Conservation (phyloP, 106 monocot genomes). For the Dendrobium nobile region DNA sequence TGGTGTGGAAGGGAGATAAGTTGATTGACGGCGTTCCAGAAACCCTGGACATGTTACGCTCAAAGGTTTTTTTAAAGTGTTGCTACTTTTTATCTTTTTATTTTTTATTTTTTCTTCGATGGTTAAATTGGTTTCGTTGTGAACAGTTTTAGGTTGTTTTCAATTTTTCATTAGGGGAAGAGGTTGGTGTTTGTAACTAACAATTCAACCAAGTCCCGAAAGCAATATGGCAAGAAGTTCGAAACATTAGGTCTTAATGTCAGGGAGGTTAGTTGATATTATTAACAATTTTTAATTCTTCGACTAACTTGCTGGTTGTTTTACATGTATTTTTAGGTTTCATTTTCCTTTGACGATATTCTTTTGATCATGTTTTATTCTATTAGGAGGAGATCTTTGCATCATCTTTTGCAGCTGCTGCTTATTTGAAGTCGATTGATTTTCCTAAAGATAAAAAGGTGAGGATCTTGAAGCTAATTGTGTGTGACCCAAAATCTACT, state of each 20-base stretch:
- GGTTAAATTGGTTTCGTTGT: neutral
- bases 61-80: constrained; percentile 35
- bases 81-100: neutral
- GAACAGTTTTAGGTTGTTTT: neutral
- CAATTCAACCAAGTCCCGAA: constrained; percentile 94
- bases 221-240: constrained; percentile 97
- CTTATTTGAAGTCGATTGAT: constrained; percentile 84
- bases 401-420: constrained; percentile 94
- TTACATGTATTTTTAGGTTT: neutral
- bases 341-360: neutral
- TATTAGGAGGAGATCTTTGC: constrained; percentile 95
- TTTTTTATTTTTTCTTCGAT: too few species aligned
- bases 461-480: neutral
- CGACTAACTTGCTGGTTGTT: neutral
- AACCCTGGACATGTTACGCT: constrained; percentile 78
- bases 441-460: constrained; percentile 97
- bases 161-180: constrained; percentile 49
- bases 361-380: neutral
- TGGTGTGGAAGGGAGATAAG: constrained; percentile 96
- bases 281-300: neutral
- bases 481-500: neutral
- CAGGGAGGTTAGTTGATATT: constrained; percentile 51
- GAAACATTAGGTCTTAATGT: constrained; percentile 84
- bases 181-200: constrained; percentile 93
- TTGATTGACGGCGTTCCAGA: constrained; percentile 85